Base-by-base conservation (phyloP, 441 rosid species). In the Adansonia rubrostipa region DNA sequence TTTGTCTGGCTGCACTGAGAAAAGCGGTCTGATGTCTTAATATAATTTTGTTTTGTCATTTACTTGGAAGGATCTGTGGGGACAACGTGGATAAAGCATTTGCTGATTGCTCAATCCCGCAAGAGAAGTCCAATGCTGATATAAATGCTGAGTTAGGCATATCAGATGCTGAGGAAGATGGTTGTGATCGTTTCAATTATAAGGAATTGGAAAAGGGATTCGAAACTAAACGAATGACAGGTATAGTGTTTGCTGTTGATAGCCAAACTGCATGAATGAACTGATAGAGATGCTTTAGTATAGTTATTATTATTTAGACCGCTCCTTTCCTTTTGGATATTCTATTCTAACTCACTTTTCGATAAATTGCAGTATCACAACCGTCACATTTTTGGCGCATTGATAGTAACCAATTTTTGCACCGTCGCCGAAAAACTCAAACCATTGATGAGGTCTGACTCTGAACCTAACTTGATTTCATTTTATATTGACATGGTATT, bases 71-170 rank as follows among this genome's bases (percentile, higher is more conserved):
- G 99, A 79, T 84, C 73, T 96, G 99, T 84, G 85, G 80, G 91
- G 97, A 94, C 89, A 96, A 92, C 86, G 61, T 73, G 75, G 94
- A 94, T 76, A 80, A 80, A 84, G 77, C 80, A 17, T 96, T 88
- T 61, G 92, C 96, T 75, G 92, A 88, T 87, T 96, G 99, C 86
- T 88, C 94, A 77, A 87, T 82, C 75, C 74, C 89, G 70, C 99
- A 96, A 89, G 99, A 96, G 90, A 96, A 90, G 91, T 89, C 97
- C 79, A 96, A 93, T 86, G 95, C 89, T 69, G 98, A 96, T 60
- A 94, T 96, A 78, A 96, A 96, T 82, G 90, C 88, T 5, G 98
- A 96, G 89, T 87, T 96, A 88, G 98, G 97, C 77, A 77, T 96
- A 86, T 91, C 97, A 69, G 92, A 93, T 79, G 91, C 82, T 62